Conservation (phyloP, 2,329 filamentous ascomycete species). For the Botrytis cinerea region DNA sequence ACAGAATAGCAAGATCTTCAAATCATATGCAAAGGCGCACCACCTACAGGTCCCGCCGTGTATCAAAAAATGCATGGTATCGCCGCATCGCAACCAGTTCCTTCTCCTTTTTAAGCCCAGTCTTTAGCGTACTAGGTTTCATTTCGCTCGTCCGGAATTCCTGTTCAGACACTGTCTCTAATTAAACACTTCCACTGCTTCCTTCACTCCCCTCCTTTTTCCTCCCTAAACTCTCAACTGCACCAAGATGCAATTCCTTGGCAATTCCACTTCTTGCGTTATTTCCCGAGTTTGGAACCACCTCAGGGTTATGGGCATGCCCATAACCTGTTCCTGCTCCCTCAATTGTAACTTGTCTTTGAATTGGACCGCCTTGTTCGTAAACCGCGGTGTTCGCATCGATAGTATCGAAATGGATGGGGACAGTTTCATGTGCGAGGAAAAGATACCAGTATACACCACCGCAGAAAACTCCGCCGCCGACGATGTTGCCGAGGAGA, state of each 20-base stretch:
- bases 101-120: not conserved
- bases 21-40: not conserved
- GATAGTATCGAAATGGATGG: conserved; percentile 37
- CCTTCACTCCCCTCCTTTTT: conserved; percentile 10
- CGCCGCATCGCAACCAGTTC: not conserved
- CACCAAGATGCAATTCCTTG: conserved; percentile 28
- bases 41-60: not conserved
- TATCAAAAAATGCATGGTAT: conserved; percentile 1
- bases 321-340: conserved; percentile 30
- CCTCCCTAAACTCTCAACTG: conserved; percentile 29
- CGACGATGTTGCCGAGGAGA: conserved; percentile 55
- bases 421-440: conserved; percentile 37
- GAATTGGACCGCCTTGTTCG: conserved; percentile 31
- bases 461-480: conserved; percentile 54
- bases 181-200: conserved; percentile 20
- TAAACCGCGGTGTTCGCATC: conserved; percentile 30
- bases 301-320: not conserved
- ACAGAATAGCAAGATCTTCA: not conserved
- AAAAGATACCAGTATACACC: conserved; percentile 53
- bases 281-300: conserved; percentile 31
- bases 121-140: not conserved
- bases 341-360: conserved; percentile 26
- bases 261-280: conserved; percentile 29
- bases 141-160: not conserved
- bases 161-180: not conserved